Conservation (phyloP, 1,284 basidiomycete genomes). For the Rhodotorula sp. region DNA sequence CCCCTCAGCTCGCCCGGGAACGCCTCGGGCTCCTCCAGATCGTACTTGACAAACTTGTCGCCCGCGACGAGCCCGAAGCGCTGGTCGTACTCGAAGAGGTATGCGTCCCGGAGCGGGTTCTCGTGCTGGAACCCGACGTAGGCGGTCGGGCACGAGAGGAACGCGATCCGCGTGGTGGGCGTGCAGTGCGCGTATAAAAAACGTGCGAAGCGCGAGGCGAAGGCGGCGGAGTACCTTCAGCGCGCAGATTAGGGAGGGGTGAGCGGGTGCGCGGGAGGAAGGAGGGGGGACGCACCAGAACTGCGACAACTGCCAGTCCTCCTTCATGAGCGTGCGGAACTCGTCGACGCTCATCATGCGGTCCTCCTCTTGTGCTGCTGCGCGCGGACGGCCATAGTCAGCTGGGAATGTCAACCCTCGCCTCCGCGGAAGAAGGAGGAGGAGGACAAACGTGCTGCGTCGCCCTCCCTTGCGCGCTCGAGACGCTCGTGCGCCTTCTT, state of each 20-base stretch:
- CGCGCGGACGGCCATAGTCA: not conserved
- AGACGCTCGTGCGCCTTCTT: conserved; percentile 29
- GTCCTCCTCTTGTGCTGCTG: no score
- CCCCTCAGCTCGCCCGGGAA: conserved; percentile 42
- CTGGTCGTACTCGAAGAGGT: conserved; percentile 49
- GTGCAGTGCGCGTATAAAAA: conserved; percentile 40
- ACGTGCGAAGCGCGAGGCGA: conserved; percentile 39
- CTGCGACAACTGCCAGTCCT: conserved; percentile 43
- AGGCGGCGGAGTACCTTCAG: conserved; percentile 46
- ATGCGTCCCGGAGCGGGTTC: conserved; percentile 38
- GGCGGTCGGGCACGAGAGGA: conserved; percentile 51
- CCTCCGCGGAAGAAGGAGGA: not conserved
- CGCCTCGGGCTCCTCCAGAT: conserved; percentile 47
- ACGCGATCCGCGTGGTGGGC: conserved; percentile 42
- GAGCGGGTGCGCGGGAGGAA: not conserved
- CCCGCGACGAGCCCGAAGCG: conserved; percentile 47
- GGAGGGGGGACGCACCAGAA: conserved; percentile 36
- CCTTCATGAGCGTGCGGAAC: conserved; percentile 46
- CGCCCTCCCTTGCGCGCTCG: conserved; percentile 37
- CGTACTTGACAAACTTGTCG: conserved; percentile 48
- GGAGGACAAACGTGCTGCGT: conserved; percentile 21
- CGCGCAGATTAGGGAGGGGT: not conserved
- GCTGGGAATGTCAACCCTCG: not conserved
- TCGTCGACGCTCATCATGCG: conserved; percentile 44
- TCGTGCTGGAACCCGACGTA: conserved; percentile 50